Conservation (phyloP, 345 rosid genomes). For the Euphorbia pulcherrima region DNA sequence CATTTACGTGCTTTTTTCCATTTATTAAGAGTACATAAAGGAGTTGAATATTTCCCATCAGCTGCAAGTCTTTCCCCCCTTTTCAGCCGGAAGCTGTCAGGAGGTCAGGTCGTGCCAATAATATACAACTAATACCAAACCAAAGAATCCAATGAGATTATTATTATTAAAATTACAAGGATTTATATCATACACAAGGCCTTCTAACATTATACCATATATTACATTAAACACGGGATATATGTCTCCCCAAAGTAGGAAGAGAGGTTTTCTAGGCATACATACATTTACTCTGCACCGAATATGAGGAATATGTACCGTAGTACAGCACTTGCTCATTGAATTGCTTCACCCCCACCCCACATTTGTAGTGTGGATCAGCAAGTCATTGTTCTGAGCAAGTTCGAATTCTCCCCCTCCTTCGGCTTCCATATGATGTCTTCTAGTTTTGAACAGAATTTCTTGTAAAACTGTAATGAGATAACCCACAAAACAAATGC, state of each 20-base stretch:
- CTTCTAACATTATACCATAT: no score
- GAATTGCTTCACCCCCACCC: constrained; percentile 34
- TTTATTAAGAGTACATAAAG: no score
- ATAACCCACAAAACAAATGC: neutral
- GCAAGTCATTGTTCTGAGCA: constrained; percentile 42
- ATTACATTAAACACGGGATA: neutral
- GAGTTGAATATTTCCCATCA: no score
- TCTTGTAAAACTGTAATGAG: constrained; percentile 67
- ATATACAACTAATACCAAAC: neutral
- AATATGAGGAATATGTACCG: neutral
- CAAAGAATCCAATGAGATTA: neutral
- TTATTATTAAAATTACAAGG: no score
- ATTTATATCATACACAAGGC: neutral
- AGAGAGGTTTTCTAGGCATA: neutral
- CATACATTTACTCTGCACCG: neutral
- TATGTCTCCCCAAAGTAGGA: no score
- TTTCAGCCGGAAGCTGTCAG: neutral
- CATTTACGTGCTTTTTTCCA: no score
- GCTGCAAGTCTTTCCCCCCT: no score
- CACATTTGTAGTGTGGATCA: constrained; percentile 33
- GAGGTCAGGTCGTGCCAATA: neutral
- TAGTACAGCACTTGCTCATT: neutral
- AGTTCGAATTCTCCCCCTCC: constrained; percentile 40
- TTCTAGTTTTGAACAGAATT: constrained; percentile 61
- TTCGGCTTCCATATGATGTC: constrained; percentile 74